These are phyloP conservation scores for Chenopodium suecicum DNA, from an alignment of 148 eudicot species.

Conservation along the genomic window DNA sequence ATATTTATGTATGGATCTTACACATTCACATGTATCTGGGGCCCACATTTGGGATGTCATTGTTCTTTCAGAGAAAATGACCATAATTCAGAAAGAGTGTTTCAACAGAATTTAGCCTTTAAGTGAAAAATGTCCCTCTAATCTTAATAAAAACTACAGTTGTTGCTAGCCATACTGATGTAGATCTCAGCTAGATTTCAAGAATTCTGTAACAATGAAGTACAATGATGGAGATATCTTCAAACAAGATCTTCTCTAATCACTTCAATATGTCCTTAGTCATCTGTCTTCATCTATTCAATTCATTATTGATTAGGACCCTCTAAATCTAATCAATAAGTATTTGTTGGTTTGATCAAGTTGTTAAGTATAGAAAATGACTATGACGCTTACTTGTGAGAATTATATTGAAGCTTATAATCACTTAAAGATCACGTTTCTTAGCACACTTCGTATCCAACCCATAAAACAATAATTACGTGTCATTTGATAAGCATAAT, in stretches of 20 bases:
- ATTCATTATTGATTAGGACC: constrained; percentile 2
- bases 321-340: background rate
- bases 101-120: background rate
- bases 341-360: constrained; percentile 3
- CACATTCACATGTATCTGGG: constrained; percentile 33
- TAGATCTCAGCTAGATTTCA: background rate
- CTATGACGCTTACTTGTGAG: background rate
- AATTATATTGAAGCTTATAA: background rate
- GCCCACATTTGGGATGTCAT: constrained; percentile 9
- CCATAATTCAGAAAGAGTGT: background rate
- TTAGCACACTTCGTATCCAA: background rate
- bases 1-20: constrained; percentile 23
- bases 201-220: background rate
- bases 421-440: background rate
- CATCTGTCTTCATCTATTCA: background rate
- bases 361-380: background rate
- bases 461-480: background rate
- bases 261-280: background rate
- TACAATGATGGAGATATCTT: background rate
- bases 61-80: background rate
- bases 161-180: background rate
- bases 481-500: background rate
- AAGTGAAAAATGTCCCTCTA: constrained; percentile 4
- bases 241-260: constrained; percentile 2
- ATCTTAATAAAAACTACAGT: constrained; percentile 2